Evolutionary conservation across 495 filamentous ascomycete species (phyloP).

Genomic region (Aspergillus steynii): DNA sequence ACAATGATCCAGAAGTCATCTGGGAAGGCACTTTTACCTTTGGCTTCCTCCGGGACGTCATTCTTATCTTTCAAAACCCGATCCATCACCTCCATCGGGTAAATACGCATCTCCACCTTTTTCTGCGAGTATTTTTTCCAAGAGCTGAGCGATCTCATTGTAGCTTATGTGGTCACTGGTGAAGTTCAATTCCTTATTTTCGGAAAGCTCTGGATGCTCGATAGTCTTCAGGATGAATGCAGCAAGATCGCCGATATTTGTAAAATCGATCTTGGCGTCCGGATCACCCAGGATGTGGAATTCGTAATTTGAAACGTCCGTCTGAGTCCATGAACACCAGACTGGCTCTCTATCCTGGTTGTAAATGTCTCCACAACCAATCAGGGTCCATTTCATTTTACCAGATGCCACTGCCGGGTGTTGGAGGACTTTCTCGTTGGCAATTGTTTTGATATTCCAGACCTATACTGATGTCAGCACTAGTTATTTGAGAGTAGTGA

Average conservation of each 20-base stretch:
- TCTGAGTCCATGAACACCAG: constrained; percentile 15
- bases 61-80: constrained; percentile 5
- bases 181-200: constrained; percentile 16
- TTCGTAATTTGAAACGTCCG: constrained; percentile 5
- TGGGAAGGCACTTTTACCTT: constrained; percentile 12
- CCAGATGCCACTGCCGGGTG: constrained; percentile 12
- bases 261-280: constrained; percentile 14
- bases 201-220: constrained; percentile 6
- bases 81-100: constrained; percentile 10
- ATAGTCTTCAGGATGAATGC: constrained; percentile 9
- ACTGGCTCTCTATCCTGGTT: constrained; percentile 11
- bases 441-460: constrained; percentile 6
- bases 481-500: background rate
- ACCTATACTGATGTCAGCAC: background rate
- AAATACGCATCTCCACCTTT: constrained; percentile 3
- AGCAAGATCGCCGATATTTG: constrained; percentile 12
- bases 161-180: constrained; percentile 17
- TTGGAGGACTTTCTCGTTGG: constrained; percentile 7
- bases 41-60: constrained; percentile 6
- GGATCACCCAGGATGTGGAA: constrained; percentile 12
- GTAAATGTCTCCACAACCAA: constrained; percentile 23
- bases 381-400: constrained; percentile 19
- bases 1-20: constrained; percentile 22
- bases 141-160: constrained; percentile 14
- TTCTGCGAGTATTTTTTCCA: constrained; percentile 13